Conservation (phyloP, 2,329 filamentous ascomycete genomes). For the Sporothrix protearum region DNA sequence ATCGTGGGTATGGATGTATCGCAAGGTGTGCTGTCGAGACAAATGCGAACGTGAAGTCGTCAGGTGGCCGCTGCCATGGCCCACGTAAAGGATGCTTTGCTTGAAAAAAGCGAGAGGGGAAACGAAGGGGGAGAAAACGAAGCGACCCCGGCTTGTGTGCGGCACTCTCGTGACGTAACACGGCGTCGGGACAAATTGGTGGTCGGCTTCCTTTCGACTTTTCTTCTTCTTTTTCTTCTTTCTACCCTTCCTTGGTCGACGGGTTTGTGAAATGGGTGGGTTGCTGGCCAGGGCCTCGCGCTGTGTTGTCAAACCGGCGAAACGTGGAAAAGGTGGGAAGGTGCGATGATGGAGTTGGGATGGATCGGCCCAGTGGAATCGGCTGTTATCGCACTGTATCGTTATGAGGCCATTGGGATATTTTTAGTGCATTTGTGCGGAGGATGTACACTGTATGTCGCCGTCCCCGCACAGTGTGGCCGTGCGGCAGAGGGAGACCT, state of each 20-base stretch:
- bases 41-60: neutral
- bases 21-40: neutral
- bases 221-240: neutral
- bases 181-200: slow-evolving; percentile 13
- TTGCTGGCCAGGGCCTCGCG: slow-evolving; percentile 4
- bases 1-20: neutral
- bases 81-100: neutral
- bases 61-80: neutral
- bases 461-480: neutral
- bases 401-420: neutral
- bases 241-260: neutral
- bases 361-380: neutral
- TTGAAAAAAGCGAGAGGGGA: neutral
- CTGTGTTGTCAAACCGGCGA: slow-evolving; percentile 16
- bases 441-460: neutral
- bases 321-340: slow-evolving; percentile 11
- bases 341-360: slow-evolving; percentile 12
- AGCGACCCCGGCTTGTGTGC: neutral
- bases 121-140: neutral
- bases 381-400: slow-evolving; percentile 4
- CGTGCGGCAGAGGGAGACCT: neutral
- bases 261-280: neutral
- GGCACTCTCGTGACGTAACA: slow-evolving; percentile 29
- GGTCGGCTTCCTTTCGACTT: neutral
- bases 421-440: neutral